A percentile compares a stretch with the other conserved stretches of the same genome.
Conservation (phyloP, 179 eudicot species). For the Corrigiola litoralis region DNA sequence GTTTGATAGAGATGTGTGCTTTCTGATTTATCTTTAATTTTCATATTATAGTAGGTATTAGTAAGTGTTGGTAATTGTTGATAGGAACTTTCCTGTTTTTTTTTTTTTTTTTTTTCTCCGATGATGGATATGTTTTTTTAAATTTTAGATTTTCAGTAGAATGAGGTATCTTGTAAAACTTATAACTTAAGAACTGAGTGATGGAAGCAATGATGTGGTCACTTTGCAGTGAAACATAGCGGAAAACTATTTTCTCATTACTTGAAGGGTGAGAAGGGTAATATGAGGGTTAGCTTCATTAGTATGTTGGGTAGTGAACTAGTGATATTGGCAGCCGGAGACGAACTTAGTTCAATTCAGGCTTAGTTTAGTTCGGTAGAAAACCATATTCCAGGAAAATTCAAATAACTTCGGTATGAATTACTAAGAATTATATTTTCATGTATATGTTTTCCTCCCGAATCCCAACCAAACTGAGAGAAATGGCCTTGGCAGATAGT, state of each 20-base stretch:
- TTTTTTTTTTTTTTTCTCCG: too few species aligned
- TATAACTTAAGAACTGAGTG: too few species aligned
- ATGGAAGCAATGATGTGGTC: background rate
- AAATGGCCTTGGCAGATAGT: too few species aligned
- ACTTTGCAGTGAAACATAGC: background rate
- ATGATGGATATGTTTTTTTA: too few species aligned
- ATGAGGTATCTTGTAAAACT: too few species aligned
- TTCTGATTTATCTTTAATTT: too few species aligned
- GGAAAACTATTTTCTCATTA: background rate
- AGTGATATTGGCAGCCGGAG: background rate
- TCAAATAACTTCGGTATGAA: background rate
- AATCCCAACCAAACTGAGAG: too few species aligned
- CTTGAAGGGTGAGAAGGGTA: too few species aligned
- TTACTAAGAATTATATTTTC: too few species aligned
- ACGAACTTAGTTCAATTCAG: background rate
- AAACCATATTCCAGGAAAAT: background rate
- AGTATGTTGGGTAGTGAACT: background rate
- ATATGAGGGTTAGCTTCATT: slow-evolving; percentile 2
- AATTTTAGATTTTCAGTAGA: too few species aligned
- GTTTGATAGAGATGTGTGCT: background rate
- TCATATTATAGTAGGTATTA: background rate
- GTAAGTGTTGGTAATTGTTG: too few species aligned
- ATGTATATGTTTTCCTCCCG: too few species aligned
- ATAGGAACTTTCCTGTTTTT: background rate
- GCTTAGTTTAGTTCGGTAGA: background rate